phyloP scores from a whole-genome alignment of 2,329 filamentous ascomycete species.

The Talaromyces sp. region DNA sequence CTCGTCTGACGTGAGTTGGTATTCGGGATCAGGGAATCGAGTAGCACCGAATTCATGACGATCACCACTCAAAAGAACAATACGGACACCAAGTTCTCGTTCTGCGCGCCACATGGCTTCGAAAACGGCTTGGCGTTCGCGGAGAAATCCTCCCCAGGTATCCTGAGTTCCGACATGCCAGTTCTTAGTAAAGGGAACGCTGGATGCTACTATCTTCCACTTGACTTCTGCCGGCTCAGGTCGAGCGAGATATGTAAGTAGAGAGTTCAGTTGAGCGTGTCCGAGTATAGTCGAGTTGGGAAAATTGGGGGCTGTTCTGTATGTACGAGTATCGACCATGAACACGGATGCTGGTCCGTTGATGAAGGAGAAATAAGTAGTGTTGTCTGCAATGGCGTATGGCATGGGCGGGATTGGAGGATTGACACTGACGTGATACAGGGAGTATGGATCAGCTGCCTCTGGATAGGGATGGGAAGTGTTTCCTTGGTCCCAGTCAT shows the following conservation, averaged over 20 bases:
- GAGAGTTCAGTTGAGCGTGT: conserved; percentile 66
- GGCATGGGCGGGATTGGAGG: conserved; percentile 54
- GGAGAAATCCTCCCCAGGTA: conserved; percentile 89
- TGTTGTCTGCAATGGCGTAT: conserved; percentile 52
- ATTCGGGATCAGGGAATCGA: conserved; percentile 51
- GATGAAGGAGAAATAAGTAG: conserved; percentile 82
- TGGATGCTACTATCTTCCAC: conserved; percentile 91
- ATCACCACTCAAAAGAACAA: conserved; percentile 83
- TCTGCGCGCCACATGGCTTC: conserved; percentile 90
- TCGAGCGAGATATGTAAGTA: conserved; percentile 68
- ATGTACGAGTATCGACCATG: conserved; percentile 84
- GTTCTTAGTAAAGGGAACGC: conserved; percentile 95
- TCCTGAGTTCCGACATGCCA: conserved; percentile 85
- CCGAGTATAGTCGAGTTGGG: conserved; percentile 83
- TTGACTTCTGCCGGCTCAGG: conserved; percentile 70
- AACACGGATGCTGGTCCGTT: conserved; percentile 93
- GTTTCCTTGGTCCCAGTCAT: conserved; percentile 78
- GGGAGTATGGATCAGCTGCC: conserved; percentile 75
- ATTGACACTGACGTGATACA: conserved; percentile 81
- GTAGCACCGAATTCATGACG: conserved; percentile 97
- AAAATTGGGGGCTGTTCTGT: conserved; percentile 54
- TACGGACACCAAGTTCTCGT: conserved; percentile 61
- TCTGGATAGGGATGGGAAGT: conserved; percentile 72
- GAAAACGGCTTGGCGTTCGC: conserved; percentile 71
- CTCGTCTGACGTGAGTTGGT: conserved; percentile 14